phyloP scores from a whole-genome alignment of 1,139 yeast species.

The Geotrichum australiense region DNA sequence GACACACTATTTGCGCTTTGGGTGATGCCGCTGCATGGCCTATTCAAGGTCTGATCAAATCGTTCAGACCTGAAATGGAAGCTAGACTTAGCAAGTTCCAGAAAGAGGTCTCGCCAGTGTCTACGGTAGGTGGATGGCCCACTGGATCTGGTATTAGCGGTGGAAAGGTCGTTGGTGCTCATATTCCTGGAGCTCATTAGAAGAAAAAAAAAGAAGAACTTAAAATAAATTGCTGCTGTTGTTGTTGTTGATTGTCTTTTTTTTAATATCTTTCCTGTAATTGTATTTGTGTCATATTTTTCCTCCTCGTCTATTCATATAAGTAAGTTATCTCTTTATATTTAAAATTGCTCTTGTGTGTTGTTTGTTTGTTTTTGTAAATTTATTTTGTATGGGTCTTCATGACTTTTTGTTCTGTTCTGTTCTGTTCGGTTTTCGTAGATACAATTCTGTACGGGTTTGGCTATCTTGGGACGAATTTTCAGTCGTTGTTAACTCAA shows the following conservation, averaged over 20 bases:
- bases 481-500: too few relatives aligned
- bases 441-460: too few relatives aligned
- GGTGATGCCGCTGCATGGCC: conserved; percentile 97
- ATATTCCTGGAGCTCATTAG: conserved; percentile 32
- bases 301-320: too few relatives aligned
- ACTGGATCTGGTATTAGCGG: conserved; percentile 52
- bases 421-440: too few relatives aligned
- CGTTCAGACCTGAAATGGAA: conserved; percentile 74
- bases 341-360: too few relatives aligned
- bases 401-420: too few relatives aligned
- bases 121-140: conserved; percentile 70
- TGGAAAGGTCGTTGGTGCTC: conserved; percentile 62
- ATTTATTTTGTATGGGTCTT: too few relatives aligned
- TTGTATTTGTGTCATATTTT: too few relatives aligned
- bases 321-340: too few relatives aligned
- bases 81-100: conserved; percentile 56
- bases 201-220: background rate
- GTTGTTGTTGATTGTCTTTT: background rate
- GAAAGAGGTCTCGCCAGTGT: conserved; percentile 40
- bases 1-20: conserved; percentile 84
- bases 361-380: too few relatives aligned
- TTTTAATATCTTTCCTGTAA: too few relatives aligned
- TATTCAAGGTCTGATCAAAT: conserved; percentile 74
- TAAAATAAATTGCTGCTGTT: background rate
- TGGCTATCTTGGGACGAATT: too few relatives aligned